Percentiles rank a stretch among this genome's conserved stretches.
Conservation (phyloP, 305 asterid genomes). For the Solanum aculeatissimum region DNA sequence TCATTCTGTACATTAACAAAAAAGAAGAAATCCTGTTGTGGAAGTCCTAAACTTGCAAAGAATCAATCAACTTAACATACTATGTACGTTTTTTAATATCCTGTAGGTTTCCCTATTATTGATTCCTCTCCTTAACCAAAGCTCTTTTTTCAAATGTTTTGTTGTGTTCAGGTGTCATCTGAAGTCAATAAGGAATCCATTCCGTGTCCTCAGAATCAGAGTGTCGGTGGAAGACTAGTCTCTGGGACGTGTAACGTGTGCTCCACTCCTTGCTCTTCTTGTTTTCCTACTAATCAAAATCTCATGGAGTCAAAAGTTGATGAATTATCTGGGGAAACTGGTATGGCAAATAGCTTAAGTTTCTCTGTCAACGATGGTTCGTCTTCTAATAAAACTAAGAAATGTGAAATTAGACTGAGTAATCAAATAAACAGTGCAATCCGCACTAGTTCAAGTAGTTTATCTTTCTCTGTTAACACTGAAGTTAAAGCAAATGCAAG, state of each 20-base stretch:
- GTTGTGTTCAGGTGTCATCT: constrained; percentile 34
- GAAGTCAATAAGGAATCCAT: constrained; percentile 20
- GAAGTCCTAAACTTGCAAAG: neutral
- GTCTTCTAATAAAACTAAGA: constrained; percentile 11
- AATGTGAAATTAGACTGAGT: constrained; percentile 27
- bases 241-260: constrained; percentile 62
- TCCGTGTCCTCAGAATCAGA: constrained; percentile 21
- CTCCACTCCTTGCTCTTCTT: constrained; percentile 61
- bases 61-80: neutral
- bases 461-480: constrained; percentile 46
- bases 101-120: neutral
- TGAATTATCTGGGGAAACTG: constrained; percentile 53
- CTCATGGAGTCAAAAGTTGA: constrained; percentile 43
- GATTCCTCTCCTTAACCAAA: neutral
- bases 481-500: constrained; percentile 34
- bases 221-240: constrained; percentile 20
- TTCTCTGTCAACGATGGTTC: constrained; percentile 8
- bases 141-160: neutral
- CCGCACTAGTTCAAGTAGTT: constrained; percentile 35
- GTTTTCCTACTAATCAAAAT: constrained; percentile 41
- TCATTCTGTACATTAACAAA: neutral
- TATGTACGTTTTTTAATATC: neutral
- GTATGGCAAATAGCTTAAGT: constrained; percentile 28
- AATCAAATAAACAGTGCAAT: constrained; percentile 35
- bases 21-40: neutral